phyloP scores from a whole-genome alignment of 331 rosid species.

The Acacia pycnantha region DNA sequence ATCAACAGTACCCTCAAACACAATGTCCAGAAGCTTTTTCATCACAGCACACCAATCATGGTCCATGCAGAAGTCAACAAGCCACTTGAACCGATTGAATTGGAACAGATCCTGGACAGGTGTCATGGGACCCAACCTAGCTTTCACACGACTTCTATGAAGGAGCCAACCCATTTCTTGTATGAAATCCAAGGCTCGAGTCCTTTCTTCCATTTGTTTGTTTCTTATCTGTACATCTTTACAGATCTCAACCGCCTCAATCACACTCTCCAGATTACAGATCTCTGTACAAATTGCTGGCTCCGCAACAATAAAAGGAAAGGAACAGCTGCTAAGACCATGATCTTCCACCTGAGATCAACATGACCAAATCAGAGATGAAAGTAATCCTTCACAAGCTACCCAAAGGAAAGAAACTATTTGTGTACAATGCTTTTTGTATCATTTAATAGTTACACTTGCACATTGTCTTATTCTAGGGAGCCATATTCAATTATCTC shows the following conservation, averaged over 20 bases:
- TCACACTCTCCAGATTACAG: conserved; percentile 59
- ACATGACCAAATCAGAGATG: conserved; percentile 28
- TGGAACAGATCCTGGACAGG: conserved; percentile 60
- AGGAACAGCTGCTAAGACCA: conserved; percentile 77
- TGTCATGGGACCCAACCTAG: conserved; percentile 59
- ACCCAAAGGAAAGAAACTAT: background rate
- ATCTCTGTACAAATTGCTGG: conserved; percentile 83
- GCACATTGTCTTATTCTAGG: background rate
- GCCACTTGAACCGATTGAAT: conserved; percentile 69
- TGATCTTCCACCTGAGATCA: conserved; percentile 80
- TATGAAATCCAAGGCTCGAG: conserved; percentile 71
- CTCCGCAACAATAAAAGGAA: conserved; percentile 93
- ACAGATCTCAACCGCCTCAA: conserved; percentile 53
- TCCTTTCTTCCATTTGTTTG: conserved; percentile 56
- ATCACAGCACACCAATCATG: conserved; percentile 88
- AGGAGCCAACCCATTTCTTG: conserved; percentile 98
- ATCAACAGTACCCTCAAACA: conserved; percentile 68
- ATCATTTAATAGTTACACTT: conserved; percentile 10
- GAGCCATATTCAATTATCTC: background rate
- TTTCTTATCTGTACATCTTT: conserved; percentile 41
- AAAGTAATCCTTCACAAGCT: conserved; percentile 16
- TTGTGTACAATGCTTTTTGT: background rate
- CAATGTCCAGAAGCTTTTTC: conserved; percentile 64
- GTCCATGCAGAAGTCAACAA: conserved; percentile 82
- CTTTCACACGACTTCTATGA: conserved; percentile 61